Base-by-base conservation (phyloP, 2,329 filamentous ascomycete species). In the Gaeumannomyces tritici region DNA sequence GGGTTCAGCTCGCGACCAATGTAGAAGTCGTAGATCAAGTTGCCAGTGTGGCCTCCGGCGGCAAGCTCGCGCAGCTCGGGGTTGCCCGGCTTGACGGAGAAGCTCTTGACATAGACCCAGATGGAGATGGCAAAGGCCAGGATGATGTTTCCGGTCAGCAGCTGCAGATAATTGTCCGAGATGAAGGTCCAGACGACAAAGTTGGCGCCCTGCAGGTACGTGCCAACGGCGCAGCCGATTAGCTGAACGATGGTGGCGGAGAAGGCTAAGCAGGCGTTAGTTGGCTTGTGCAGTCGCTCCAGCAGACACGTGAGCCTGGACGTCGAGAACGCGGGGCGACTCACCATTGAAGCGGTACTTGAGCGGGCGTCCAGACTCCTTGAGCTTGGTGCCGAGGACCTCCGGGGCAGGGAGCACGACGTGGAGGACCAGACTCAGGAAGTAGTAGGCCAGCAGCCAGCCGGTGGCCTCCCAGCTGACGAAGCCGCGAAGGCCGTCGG, bases 1-100 rank as follows among this genome's bases (percentile, higher is more conserved):
- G 92, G 91, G 75, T 96, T 96, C 64, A 96, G 84, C 73, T 96
- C 92, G 33, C 92, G 89, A 28, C 92, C 92, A 66, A 96, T 96
- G 76, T 91, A 96, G 85, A 91, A 96, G 74, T 96, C 92, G 72
- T 96, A 96, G 29, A 96, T 76, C 66, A 91, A 76, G 73, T 93
- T 96, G 61, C 91, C 91, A 1, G 84, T 87, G 70, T 89, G 84
- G 26, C 91, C 91, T 57, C 91, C 91, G 4, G 84, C 83, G 1
- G 91, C 91, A 11, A 96, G 81, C 72, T 93, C 88, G 35, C 91
- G 88, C 64, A 83, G 78, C 59, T 87, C 81, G 18, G 80, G 78
- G 72, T 93, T 90, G 55, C 83, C 85, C 28, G 85, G 75, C 70
- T 89, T 89, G 65, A 96, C 89, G 60, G 81, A 82, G 77, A 96